Evolutionary conservation across 1,284 basidiomycete genomes (phyloP).

Genomic region (Ganoderma multipileum): DNA sequence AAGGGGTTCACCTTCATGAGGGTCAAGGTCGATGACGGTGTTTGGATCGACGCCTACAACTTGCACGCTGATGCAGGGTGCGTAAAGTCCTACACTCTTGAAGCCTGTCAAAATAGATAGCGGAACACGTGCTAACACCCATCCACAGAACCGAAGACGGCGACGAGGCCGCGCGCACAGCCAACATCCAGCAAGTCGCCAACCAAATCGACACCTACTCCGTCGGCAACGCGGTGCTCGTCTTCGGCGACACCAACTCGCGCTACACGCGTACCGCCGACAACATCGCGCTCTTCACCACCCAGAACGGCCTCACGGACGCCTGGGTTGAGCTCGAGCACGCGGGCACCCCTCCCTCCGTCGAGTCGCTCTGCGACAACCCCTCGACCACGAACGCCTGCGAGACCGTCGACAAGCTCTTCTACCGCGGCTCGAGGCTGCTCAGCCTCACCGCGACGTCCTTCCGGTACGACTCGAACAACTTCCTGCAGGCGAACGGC

Average conservation of each 20-base stretch:
- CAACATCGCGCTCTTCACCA: constrained; percentile 14
- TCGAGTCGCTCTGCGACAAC: constrained; percentile 9
- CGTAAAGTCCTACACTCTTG: background rate
- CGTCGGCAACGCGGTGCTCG: constrained; percentile 19
- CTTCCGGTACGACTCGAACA: constrained; percentile 13
- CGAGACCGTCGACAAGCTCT: constrained; percentile 26
- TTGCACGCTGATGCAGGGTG: constrained; percentile 20
- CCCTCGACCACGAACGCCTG: constrained; percentile 15
- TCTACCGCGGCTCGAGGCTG: constrained; percentile 20
- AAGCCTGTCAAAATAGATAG: background rate
- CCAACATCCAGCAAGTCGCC: constrained; percentile 19
- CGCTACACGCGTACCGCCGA: constrained; percentile 23
- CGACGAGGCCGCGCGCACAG: constrained; percentile 18
- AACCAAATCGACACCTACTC: constrained; percentile 16
- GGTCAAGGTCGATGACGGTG: constrained; percentile 12
- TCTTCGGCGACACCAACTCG: constrained; percentile 25
- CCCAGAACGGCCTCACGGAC: constrained; percentile 21
- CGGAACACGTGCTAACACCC: background rate
- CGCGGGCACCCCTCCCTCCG: constrained; percentile 10
- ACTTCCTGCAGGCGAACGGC: constrained; percentile 17
- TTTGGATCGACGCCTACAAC: constrained; percentile 22
- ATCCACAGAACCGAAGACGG: constrained; percentile 13
- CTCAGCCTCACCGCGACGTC: constrained; percentile 10
- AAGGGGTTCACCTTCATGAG: constrained; percentile 29
- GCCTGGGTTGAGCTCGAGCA: constrained; percentile 20